Evolutionary conservation across 176 grass and related monocot genomes (phyloP), one percentile per base, ranked within the genome.

Genomic region (Alloteropsis semialata): DNA sequence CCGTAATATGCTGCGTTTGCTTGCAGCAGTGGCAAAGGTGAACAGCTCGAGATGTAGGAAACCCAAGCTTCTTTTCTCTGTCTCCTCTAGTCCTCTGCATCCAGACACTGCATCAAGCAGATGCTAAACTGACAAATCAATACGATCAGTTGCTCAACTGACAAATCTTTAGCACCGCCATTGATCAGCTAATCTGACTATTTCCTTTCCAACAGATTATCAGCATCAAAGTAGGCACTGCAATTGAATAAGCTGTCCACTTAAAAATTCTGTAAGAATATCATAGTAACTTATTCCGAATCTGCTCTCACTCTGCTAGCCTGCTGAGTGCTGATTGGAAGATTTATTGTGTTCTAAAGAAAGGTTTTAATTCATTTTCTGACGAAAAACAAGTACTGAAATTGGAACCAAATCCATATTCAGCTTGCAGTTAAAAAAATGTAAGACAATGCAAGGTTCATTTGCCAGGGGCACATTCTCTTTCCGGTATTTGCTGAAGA

Each of bases 1-100:
- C n/a, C n/a, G n/a, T 78, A 74, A 74, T 50, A 50, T 79, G 61
- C 14, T 54, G 39, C 70, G 71, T 62, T 82, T 72, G 88, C 88
- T 82, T 89, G 56, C 72, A 48, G 82, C 83, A 32, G 63, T 39
- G 55, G 83, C 78, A 54, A 89, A 81, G 82, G 78, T 56, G 82
- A 64, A 77, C 55, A 15, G 82, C 88, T 89, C 87, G 82, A 81
- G 82, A 76, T 60, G 50, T 71, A 25, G 25, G 58, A 61, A 70
- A 65, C 61, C 66, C 28, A 17, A 44, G 3, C 66, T 37, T 38
- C 10, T 75, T 36, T 81, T 34, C 5, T 64, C 42, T 58, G 60
- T 46, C 51, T 37, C 39, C 25, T 42, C n/a, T n/a, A n/a, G n/a
- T n/a, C n/a, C n/a, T n/a, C 83, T 64, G 68, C 15, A 22, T 70